Evolutionary conservation across 164 flowering plant genomes (phyloP).

Genomic region (Kalanchoe fedtschenkoi): DNA sequence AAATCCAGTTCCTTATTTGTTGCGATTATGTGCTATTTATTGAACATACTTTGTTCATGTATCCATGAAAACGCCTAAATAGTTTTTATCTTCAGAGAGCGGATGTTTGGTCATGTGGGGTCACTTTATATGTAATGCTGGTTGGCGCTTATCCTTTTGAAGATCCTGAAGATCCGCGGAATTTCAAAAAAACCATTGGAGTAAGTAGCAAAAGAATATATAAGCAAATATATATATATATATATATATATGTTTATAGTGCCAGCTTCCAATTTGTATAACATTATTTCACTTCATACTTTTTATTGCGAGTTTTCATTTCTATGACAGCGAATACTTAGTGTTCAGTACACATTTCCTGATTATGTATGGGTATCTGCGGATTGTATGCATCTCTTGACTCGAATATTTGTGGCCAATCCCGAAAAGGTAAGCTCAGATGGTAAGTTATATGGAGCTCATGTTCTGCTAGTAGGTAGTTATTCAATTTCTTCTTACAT

Average conservation of each 20-base stretch:
- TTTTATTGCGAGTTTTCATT: background rate
- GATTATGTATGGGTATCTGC: slow-evolving; percentile 62
- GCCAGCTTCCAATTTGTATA: too few relatives aligned
- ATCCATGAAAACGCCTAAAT: background rate
- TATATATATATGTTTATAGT: too few relatives aligned
- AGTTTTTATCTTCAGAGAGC: slow-evolving; percentile 36
- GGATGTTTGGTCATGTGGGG: slow-evolving; percentile 95
- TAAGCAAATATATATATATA: too few relatives aligned
- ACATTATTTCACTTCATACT: background rate
- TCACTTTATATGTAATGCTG: slow-evolving; percentile 78
- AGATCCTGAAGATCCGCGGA: slow-evolving; percentile 77
- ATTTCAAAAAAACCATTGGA: slow-evolving; percentile 61
- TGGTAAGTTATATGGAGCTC: background rate
- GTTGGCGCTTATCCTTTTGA: slow-evolving; percentile 88
- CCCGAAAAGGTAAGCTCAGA: slow-evolving; percentile 52
- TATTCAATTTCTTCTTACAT: background rate
- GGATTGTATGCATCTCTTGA: slow-evolving; percentile 60
- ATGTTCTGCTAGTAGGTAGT: background rate
- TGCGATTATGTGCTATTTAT: too few relatives aligned
- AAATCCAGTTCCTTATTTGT: background rate
- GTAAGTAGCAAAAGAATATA: slow-evolving; percentile 44
- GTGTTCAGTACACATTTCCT: slow-evolving; percentile 67
- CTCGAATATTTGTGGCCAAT: slow-evolving; percentile 63
- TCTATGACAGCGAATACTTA: slow-evolving; percentile 55
- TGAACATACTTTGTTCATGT: background rate